Conservation (phyloP, 2,329 filamentous ascomycete species). For the Ramularia endophylla region DNA sequence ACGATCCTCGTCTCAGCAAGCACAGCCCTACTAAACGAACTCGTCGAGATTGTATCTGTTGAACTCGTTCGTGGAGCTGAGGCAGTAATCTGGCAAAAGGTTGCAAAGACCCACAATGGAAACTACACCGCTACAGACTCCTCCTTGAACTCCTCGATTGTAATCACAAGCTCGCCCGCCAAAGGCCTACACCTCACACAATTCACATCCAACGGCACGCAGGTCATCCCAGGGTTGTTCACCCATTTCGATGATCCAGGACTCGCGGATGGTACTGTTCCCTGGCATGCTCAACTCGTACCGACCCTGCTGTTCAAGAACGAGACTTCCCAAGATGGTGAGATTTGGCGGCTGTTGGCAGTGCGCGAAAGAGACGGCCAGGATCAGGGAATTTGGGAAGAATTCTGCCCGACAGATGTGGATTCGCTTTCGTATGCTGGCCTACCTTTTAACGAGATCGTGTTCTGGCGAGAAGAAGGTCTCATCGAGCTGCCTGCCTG, state of each 20-base stretch:
- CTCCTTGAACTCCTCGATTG: conserved; percentile 21
- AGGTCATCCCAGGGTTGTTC: conserved; percentile 15
- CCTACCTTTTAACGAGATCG: conserved; percentile 24
- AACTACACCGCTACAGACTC: conserved; percentile 10
- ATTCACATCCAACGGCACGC: conserved; percentile 25
- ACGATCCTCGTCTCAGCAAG: conserved; percentile 36
- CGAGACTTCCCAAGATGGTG: conserved; percentile 19
- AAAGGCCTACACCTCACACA: conserved; percentile 18
- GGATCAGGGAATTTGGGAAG: conserved; percentile 15
- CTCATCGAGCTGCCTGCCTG: conserved; percentile 25
- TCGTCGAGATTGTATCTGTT: conserved; percentile 28
- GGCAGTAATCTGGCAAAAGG: conserved; percentile 16
- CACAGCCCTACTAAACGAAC: conserved; percentile 1
- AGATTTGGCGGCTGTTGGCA: conserved; percentile 24
- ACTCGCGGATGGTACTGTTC: background rate
- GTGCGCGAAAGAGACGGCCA: conserved; percentile 12
- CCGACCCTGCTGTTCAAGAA: conserved; percentile 26
- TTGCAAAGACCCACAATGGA: conserved; percentile 16
- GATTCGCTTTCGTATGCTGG: conserved; percentile 23
- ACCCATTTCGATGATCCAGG: background rate
- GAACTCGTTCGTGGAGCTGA: conserved; percentile 32
- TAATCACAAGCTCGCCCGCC: conserved; percentile 11
- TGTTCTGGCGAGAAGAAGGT: conserved; percentile 23
- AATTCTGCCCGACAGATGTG: conserved; percentile 23
- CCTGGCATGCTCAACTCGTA: conserved; percentile 22